Evolutionary conservation across 768 basidiomycete genomes (phyloP).

Genomic region (Agaricus subrufescens): DNA sequence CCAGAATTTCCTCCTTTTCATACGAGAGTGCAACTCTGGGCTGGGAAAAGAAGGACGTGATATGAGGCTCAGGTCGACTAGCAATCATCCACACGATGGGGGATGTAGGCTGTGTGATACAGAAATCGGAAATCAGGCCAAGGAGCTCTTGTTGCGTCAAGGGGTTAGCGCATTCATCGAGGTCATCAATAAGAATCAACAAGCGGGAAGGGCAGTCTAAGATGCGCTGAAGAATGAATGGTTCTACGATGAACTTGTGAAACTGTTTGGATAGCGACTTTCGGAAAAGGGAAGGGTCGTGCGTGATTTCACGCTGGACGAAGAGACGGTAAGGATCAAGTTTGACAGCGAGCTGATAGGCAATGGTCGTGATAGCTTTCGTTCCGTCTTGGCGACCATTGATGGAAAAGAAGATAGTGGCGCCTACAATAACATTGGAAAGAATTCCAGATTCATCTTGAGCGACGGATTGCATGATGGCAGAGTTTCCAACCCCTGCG

Average conservation of each 20-base stretch:
- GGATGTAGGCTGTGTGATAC: neutral
- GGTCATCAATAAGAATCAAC: slow-evolving; percentile 17
- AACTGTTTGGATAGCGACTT: slow-evolving; percentile 12
- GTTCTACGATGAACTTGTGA: slow-evolving; percentile 10
- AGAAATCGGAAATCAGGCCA: slow-evolving; percentile 2
- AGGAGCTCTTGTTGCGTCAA: slow-evolving; percentile 13
- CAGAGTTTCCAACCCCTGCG: neutral
- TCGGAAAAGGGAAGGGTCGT: slow-evolving; percentile 5
- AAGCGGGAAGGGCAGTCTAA: too few species aligned
- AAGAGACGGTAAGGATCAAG: neutral
- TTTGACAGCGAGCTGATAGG: slow-evolving; percentile 16
- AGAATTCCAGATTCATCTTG: neutral
- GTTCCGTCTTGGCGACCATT: neutral
- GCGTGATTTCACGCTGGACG: slow-evolving; percentile 3
- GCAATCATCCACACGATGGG: slow-evolving; percentile 20
- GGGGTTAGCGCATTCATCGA: slow-evolving; percentile 20
- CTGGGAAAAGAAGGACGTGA: slow-evolving; percentile 11
- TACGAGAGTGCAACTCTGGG: neutral
- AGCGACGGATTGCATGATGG: neutral
- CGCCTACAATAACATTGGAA: neutral
- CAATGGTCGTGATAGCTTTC: slow-evolving; percentile 3
- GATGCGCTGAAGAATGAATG: neutral
- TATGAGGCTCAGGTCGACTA: slow-evolving; percentile 22
- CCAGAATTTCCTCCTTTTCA: neutral
- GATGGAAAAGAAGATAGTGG: neutral